A percentile compares a stretch with the other conserved stretches of the same genome.
Conservation (phyloP, 139 green algal species). For the Tetraselmis chui region DNA sequence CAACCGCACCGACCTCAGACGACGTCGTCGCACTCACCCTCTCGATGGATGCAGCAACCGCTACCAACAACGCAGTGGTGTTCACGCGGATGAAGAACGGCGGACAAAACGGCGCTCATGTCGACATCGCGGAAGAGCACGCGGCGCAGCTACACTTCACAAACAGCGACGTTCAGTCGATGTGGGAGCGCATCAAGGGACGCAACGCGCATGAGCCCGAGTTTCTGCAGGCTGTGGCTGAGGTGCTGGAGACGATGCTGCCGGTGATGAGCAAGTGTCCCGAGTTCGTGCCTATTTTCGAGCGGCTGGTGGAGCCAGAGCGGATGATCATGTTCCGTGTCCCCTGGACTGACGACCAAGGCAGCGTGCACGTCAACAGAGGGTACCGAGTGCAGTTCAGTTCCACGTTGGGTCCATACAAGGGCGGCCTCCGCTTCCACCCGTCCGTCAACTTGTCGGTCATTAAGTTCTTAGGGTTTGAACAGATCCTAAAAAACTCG, state of each 20-base stretch:
- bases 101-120: not conserved
- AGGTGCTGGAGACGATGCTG: conserved; percentile 40
- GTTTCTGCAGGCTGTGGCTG: conserved; percentile 52
- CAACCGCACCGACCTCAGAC: too few relatives aligned
- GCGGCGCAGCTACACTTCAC: not conserved
- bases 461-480: conserved; percentile 70
- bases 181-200: conserved; percentile 29
- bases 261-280: conserved; percentile 55
- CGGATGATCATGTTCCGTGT: conserved; percentile 61
- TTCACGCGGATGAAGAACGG: not conserved
- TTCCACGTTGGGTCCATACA: conserved; percentile 76
- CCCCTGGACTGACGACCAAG: conserved; percentile 52
- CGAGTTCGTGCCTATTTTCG: conserved; percentile 40
- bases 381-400: conserved; percentile 74
- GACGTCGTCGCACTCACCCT: not conserved
- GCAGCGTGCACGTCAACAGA: conserved; percentile 53
- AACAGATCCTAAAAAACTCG: conserved; percentile 72
- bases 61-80: conserved; percentile 1
- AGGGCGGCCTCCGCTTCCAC: conserved; percentile 76
- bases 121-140: not conserved
- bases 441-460: conserved; percentile 67
- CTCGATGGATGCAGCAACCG: not conserved
- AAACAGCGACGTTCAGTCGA: conserved; percentile 18
- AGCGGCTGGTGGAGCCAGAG: conserved; percentile 51
- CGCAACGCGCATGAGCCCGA: conserved; percentile 50